Base-by-base conservation (phyloP, 2,329 filamentous ascomycete genomes). In the Neonectria coccinea region DNA sequence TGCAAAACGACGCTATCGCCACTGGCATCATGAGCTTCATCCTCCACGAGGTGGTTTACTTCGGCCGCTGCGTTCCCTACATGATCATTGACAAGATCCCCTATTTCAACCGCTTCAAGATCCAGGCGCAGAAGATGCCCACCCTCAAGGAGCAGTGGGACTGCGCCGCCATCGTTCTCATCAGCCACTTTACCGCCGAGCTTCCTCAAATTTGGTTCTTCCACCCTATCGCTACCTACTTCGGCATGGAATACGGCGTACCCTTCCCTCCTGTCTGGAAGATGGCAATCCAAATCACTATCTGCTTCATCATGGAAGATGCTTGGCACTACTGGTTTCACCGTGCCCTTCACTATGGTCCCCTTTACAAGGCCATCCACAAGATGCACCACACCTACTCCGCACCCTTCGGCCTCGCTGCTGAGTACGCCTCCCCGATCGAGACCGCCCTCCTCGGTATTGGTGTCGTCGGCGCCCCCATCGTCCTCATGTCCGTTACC, bases 371-470 rank as follows among this genome's bases (percentile, higher is more conserved):
- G 85, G 88, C 90, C 76, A 92, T 99, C 75, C 96, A 99, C 88
- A 99, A 99, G 85, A 94, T 99, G 74, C 96, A 99, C 84, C 96
- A 99, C 85, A 95, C 96, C 76, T 99, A 99, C 85, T 97, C 94
- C 41, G 96, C 96, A 12, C 96, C 96, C 18, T 99, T 99, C 77
- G 96, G 96, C 72, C 86, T 99, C 57, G 95, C 96, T 20, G 95
- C 96, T 62, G 96, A 99, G 82, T 99, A 99, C 80, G 96, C 96
- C 7, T 97, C 95, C 47, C 96, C 96, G 1, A 97, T 98, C 73
- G 96, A 99, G 82, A 93, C 95, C 71, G 97, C 97, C 92, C 88
- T 97, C 62, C 90, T 99, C 54, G 96, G 95, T 42, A 85, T 97
- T 63, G 96, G 96, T 67, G 92, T 91, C 1, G 91, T 99, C 67